Conservation (phyloP, 768 basidiomycete genomes). For the Gelatoporia subvermispora region DNA sequence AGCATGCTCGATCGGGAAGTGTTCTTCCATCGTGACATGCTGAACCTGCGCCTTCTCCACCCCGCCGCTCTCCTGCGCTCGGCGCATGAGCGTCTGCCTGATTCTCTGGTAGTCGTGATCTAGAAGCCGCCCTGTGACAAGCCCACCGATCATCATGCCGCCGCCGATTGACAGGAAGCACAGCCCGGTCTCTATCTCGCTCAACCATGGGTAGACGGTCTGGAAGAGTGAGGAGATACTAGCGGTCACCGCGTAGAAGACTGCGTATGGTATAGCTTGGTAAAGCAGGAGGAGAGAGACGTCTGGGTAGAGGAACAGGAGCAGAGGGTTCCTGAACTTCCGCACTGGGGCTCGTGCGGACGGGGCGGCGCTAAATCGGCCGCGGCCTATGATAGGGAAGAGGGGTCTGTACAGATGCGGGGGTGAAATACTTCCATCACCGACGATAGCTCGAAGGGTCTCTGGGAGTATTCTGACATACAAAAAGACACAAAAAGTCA, state of each 20-base stretch:
- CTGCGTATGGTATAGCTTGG: constrained; percentile 49
- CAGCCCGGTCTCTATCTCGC: constrained; percentile 63
- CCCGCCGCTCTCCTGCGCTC: constrained; percentile 1
- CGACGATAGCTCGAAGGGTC: constrained; percentile 41
- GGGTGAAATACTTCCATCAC: constrained; percentile 36
- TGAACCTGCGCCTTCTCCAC: constrained; percentile 16
- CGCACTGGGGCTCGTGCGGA: constrained; percentile 21
- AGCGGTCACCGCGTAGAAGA: constrained; percentile 58
- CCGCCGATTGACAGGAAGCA: constrained; percentile 75
- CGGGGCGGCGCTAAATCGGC: not conserved
- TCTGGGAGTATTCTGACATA: constrained; percentile 44
- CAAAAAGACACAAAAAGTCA: too few relatives aligned
- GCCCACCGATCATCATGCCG: constrained; percentile 60
- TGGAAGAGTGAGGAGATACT: constrained; percentile 60
- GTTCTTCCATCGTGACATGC: constrained; percentile 26
- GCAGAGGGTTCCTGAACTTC: constrained; percentile 49
- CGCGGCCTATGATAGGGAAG: constrained; percentile 27
- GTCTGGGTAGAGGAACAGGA: constrained; percentile 50
- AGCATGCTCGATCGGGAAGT: constrained; percentile 60
- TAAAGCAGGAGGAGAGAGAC: constrained; percentile 49
- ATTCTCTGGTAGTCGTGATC: constrained; percentile 59
- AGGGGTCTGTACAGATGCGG: constrained; percentile 26
- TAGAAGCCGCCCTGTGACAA: constrained; percentile 53
- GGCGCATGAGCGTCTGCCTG: constrained; percentile 20
- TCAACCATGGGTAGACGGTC: constrained; percentile 51